Evolutionary conservation across 2,329 filamentous ascomycete genomes (phyloP), one percentile per base, ranked within the genome.

Genomic region (Calonectria pauciramosa): DNA sequence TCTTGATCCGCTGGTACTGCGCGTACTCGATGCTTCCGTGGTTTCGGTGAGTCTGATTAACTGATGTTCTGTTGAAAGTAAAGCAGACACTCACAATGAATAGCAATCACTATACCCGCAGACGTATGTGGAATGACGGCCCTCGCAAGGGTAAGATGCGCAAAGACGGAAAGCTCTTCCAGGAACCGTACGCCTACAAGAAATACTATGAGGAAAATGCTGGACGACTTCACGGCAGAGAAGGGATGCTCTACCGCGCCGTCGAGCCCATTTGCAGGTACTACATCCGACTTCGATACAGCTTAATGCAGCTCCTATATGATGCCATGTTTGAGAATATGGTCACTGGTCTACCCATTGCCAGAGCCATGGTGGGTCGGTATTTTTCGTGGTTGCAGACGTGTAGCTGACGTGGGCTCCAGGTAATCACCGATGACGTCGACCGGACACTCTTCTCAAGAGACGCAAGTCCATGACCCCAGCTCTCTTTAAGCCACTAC

Each of bases 271-370:
- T 70, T 32, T 70, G 68, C 56, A 59, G 44, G 8, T 70, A 70
- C 44, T 64, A 70, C 13, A 59, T 70, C 9, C 30, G 60, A 13
- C 68, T 70, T 26, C 56, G 68, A 26, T 70, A 70, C 18, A 63
- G 54, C 26, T 49, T 70, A 8, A 63, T 70, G 54, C 68, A 70
- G 56, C 54, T 70, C 13, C 32, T 70, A 3, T 70, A 70, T 16
- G 68, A 70, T 30, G 47, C 68, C 41, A 70, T 70, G 68, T 70
- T 70, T 18, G 68, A 47, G 32, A 70, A 70, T n/a, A 32, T 70
- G 20, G 26, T 64, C 14, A 70, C 49, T 9, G 68, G 68, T 32
- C 68, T 70, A 6, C 68, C 68, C 1, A 64, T 70, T 23, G 68
- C 68, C n/a, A 56, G 68, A n/a, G 68, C 68, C 3, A 70, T 70